A percentile compares a stretch with the other conserved stretches of the same genome.
Evolutionary conservation across 2,329 filamentous ascomycete genomes (phyloP).

Genomic region (Cladophialophora yegresii): DNA sequence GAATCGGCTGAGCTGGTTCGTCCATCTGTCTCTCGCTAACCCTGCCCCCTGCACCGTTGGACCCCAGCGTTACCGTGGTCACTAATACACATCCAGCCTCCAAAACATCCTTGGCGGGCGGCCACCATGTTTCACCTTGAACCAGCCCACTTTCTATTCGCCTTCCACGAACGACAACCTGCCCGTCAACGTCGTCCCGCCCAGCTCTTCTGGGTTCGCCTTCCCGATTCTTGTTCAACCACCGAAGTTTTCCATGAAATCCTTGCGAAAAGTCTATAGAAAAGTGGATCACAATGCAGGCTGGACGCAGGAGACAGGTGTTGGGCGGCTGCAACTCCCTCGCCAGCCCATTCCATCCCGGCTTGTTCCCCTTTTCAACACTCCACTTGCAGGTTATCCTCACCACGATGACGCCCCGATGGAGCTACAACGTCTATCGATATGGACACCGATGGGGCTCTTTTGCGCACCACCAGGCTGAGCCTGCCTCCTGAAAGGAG

Average conservation of each 20-base stretch:
- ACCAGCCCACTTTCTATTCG: slow-evolving; percentile 22
- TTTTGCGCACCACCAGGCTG: slow-evolving; percentile 8
- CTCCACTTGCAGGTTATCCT: slow-evolving; percentile 10
- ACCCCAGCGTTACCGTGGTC: slow-evolving; percentile 7
- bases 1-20: not conserved
- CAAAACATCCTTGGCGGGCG: slow-evolving; percentile 19
- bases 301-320: not conserved
- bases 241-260: not conserved
- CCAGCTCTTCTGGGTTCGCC: slow-evolving; percentile 2
- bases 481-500: slow-evolving; percentile 25
- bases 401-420: slow-evolving; percentile 8
- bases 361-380: slow-evolving; percentile 25
- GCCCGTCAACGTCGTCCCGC: not conserved
- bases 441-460: not conserved
- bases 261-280: slow-evolving; percentile 4
- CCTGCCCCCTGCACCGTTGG: slow-evolving; percentile 11
- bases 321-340: not conserved
- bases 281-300: not conserved
- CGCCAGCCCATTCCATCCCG: slow-evolving; percentile 20
- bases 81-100: slow-evolving; percentile 25
- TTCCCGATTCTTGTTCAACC: slow-evolving; percentile 8
- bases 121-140: slow-evolving; percentile 27
- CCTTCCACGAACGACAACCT: not conserved
- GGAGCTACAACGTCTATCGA: not conserved
- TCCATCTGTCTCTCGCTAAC: slow-evolving; percentile 3